Percentiles rank a stretch among this genome's conserved stretches.
phyloP scores from a whole-genome alignment of 805 yeast genomes.

The Yamadazyma scolyti region DNA sequence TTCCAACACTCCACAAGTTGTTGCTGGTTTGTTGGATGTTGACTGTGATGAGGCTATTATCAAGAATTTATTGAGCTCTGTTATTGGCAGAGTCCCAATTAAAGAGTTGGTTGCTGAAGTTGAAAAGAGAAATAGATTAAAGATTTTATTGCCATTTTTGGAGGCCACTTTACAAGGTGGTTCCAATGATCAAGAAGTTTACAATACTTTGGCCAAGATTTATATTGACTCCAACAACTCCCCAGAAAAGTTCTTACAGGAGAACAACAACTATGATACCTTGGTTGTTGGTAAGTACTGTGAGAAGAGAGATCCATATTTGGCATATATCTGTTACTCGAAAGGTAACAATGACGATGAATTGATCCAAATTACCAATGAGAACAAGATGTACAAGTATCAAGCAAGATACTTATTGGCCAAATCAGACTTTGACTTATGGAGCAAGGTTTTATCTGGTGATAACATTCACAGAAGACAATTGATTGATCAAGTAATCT shows the following conservation, averaged over 20 bases:
- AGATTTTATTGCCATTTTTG: slow-evolving; percentile 86
- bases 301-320: slow-evolving; percentile 97
- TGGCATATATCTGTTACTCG: slow-evolving; percentile 96
- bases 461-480: slow-evolving; percentile 88
- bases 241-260: slow-evolving; percentile 94
- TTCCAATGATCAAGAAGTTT: slow-evolving; percentile 84
- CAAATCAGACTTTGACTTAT: slow-evolving; percentile 80
- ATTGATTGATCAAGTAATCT: slow-evolving; percentile 88
- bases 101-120: slow-evolving; percentile 88
- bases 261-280: slow-evolving; percentile 88
- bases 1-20: slow-evolving; percentile 90
- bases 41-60: slow-evolving; percentile 93
- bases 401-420: slow-evolving; percentile 94
- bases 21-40: slow-evolving; percentile 93
- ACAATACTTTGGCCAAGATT: slow-evolving; percentile 92
- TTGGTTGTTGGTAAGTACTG: slow-evolving; percentile 95
- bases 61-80: slow-evolving; percentile 75
- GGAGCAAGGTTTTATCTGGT: slow-evolving; percentile 72
- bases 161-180: slow-evolving; percentile 86
- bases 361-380: slow-evolving; percentile 87
- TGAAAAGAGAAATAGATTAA: slow-evolving; percentile 92
- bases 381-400: slow-evolving; percentile 96
- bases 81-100: slow-evolving; percentile 91
- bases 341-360: slow-evolving; percentile 92
- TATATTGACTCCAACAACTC: slow-evolving; percentile 97